Percentiles rank a stretch among this genome's conserved stretches.
These are phyloP conservation scores for Tetradesmus lagerheimii DNA, from an alignment of 139 green algal species.

Conservation along the genomic window DNA sequence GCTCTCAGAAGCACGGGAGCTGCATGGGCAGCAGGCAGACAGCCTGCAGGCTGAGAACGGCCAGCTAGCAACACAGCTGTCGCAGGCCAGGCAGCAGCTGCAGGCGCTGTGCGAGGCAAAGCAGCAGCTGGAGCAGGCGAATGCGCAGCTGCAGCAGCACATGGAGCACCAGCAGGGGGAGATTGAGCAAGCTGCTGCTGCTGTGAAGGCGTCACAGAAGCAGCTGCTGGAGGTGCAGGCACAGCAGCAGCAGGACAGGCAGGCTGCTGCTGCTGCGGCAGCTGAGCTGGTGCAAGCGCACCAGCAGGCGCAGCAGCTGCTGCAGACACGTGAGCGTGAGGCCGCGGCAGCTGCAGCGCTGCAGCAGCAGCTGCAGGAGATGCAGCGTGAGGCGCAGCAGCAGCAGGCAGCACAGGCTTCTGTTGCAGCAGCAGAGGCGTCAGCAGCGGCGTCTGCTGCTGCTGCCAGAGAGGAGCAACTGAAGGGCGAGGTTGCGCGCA, in stretches of 20 bases:
- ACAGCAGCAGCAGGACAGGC: neutral
- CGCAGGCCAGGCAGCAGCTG: neutral
- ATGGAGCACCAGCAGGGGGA: neutral
- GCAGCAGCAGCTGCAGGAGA: constrained; percentile 29
- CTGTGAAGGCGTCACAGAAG: neutral
- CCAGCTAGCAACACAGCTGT: neutral
- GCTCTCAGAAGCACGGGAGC: neutral
- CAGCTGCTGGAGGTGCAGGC: neutral
- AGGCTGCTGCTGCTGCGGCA: constrained; percentile 1
- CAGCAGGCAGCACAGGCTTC: neutral
- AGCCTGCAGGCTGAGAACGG: constrained; percentile 14
- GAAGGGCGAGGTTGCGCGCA: neutral
- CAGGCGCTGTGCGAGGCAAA: neutral
- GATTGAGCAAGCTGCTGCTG: neutral
- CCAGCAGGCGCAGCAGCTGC: constrained; percentile 30
- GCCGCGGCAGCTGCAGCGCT: neutral
- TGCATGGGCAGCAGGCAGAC: neutral
- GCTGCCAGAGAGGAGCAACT: neutral
- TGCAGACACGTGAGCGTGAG: constrained; percentile 4
- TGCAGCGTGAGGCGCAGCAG: neutral
- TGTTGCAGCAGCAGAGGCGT: neutral
- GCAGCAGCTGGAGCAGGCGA: neutral
- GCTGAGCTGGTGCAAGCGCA: neutral
- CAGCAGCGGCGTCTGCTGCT: neutral
- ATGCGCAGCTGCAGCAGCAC: neutral